Evolutionary conservation across 345 rosid species (phyloP).

Genomic region (Rhizophora mangle): DNA sequence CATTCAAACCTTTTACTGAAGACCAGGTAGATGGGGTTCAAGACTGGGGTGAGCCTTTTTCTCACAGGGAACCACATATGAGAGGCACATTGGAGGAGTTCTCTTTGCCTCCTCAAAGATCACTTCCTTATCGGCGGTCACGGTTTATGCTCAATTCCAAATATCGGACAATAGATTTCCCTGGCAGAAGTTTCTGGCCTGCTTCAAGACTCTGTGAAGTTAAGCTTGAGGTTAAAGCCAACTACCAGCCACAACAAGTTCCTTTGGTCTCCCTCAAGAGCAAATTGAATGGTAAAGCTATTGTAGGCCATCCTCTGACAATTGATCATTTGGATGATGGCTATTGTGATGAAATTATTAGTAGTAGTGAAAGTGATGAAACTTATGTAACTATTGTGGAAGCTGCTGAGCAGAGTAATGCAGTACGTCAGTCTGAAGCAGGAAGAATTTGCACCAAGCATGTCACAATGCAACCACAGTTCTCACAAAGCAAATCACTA

Average conservation of each 20-base stretch:
- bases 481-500: conserved; percentile 15
- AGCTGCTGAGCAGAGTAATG: conserved; percentile 18
- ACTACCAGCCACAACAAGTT: conserved; percentile 62
- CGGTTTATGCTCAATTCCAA: conserved; percentile 50
- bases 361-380: conserved; percentile 24
- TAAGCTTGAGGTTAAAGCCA: conserved; percentile 67
- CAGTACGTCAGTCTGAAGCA: conserved; percentile 27
- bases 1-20: conserved; percentile 19
- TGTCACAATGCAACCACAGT: not conserved
- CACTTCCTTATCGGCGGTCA: conserved; percentile 52
- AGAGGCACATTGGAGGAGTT: conserved; percentile 34
- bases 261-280: conserved; percentile 91
- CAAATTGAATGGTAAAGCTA: conserved; percentile 73
- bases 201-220: conserved; percentile 58
- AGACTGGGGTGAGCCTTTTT: conserved; percentile 37
- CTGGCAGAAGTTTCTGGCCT: conserved; percentile 29
- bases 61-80: conserved; percentile 24
- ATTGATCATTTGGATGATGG: conserved; percentile 49
- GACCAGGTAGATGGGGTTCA: conserved; percentile 27
- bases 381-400: not conserved
- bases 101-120: conserved; percentile 47
- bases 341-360: conserved; percentile 24
- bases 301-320: conserved; percentile 75
- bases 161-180: conserved; percentile 42
- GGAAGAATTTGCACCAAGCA: conserved; percentile 36